Conservation (phyloP, 2,329 filamentous ascomycete genomes). For the Alternaria sp. region DNA sequence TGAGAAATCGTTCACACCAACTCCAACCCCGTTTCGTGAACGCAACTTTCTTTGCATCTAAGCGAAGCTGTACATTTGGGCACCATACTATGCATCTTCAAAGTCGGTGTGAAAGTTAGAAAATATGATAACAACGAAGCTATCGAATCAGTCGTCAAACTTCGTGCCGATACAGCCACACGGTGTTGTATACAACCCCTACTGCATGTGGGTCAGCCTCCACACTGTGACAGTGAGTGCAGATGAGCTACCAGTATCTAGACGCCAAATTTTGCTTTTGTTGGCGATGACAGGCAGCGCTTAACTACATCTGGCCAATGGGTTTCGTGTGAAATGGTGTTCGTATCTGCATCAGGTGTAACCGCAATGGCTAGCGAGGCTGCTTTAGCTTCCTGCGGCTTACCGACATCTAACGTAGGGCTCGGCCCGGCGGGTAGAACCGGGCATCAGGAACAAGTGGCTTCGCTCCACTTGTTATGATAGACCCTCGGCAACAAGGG, state of each 20-base stretch:
- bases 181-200: background rate
- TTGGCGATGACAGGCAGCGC: background rate
- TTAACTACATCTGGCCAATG: background rate
- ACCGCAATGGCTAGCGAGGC: background rate
- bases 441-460: background rate
- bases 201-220: background rate
- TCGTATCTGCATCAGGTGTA: background rate
- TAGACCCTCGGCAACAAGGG: background rate
- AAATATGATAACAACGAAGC: accelerated
- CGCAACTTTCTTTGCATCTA: background rate
- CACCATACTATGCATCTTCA: background rate
- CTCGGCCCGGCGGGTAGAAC: background rate
- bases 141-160: no score
- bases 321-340: background rate
- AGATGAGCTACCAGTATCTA: background rate
- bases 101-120: background rate
- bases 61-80: background rate
- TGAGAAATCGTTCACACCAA: background rate
- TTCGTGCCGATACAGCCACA: no score
- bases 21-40: background rate
- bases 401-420: background rate
- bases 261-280: accelerated
- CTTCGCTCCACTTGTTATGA: background rate
- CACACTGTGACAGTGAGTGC: no score
- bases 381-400: background rate